Conservation (phyloP, 192 early-diverging fungal species). For the Lunasporangiospora selenospora region DNA sequence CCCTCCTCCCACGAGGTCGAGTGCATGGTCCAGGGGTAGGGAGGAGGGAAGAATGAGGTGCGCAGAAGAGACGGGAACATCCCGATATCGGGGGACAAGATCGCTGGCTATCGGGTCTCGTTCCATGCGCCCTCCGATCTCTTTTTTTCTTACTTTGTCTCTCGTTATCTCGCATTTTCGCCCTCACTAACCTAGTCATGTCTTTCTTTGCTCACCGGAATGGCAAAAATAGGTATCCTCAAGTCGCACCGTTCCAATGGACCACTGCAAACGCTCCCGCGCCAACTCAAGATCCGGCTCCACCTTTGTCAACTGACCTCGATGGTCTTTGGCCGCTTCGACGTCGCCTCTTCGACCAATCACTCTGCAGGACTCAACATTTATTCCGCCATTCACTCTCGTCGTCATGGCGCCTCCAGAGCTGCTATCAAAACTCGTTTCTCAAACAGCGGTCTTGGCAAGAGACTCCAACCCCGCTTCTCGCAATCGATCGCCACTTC, state of each 20-base stretch:
- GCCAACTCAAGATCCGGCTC: constrained; percentile 54
- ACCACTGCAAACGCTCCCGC: constrained; percentile 30
- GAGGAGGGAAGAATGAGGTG: too few relatives aligned
- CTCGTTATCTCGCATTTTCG: neutral
- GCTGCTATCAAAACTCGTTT: constrained; percentile 31
- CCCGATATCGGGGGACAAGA: too few relatives aligned
- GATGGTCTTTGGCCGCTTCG: constrained; percentile 61
- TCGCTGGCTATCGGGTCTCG: neutral
- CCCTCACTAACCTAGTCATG: neutral
- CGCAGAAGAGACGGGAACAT: too few relatives aligned
- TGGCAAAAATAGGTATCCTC: constrained; percentile 30
- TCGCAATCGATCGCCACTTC: constrained; percentile 25
- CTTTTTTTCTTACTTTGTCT: constrained; percentile 2
- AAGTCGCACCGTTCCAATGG: constrained; percentile 47
- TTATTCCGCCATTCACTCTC: constrained; percentile 46
- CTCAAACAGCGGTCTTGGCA: constrained; percentile 23
- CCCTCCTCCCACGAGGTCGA: neutral
- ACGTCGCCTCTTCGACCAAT: constrained; percentile 47
- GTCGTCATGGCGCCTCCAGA: constrained; percentile 42
- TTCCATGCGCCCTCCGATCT: neutral
- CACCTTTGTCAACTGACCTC: constrained; percentile 63
- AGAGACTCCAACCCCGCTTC: constrained; percentile 15
- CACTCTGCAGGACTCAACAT: constrained; percentile 41
- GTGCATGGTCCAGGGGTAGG: neutral
- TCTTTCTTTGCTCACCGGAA: neutral